Conservation (phyloP, 208 protist genomes). For the Chromosphaera perkinsii region DNA sequence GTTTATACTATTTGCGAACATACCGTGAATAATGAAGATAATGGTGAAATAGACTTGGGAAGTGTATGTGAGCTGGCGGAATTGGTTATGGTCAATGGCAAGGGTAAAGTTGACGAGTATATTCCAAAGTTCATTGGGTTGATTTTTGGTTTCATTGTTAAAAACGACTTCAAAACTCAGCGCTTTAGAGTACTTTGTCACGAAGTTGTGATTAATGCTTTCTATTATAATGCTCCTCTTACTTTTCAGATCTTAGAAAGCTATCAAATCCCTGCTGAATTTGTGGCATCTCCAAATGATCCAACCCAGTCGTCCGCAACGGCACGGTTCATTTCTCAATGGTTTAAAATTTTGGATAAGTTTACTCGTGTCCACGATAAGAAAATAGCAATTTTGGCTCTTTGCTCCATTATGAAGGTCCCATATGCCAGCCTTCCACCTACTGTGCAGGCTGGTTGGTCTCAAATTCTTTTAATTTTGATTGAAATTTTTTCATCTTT, state of each 20-base stretch:
- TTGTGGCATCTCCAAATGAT: too few species aligned
- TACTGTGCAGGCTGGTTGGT: too few species aligned
- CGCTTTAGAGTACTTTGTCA: not conserved
- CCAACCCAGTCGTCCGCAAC: too few species aligned
- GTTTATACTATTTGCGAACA: slow-evolving; percentile 5
- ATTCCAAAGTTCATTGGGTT: not conserved
- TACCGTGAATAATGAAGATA: not conserved
- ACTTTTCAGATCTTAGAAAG: slow-evolving; percentile 2
- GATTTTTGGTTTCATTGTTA: not conserved
- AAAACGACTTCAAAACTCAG: not conserved
- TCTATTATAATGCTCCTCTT: slow-evolving; percentile 1
- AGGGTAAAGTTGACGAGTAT: not conserved
- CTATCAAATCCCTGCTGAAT: too few species aligned
- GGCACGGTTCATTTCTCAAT: too few species aligned
- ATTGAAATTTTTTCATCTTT: too few species aligned
- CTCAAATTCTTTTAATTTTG: too few species aligned
- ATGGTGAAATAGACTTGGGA: not conserved
- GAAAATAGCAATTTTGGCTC: too few species aligned
- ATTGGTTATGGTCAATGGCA: not conserved
- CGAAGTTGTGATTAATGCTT: not conserved
- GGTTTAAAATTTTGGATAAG: too few species aligned
- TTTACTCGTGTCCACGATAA: too few species aligned
- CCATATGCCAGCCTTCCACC: too few species aligned
- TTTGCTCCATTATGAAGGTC: too few species aligned
- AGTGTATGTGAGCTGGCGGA: not conserved